A percentile compares a stretch with the other conserved stretches of the same genome.
These are phyloP conservation scores for Suillus occidentalis DNA, from an alignment of 768 basidiomycete species.

Conservation along the genomic window DNA sequence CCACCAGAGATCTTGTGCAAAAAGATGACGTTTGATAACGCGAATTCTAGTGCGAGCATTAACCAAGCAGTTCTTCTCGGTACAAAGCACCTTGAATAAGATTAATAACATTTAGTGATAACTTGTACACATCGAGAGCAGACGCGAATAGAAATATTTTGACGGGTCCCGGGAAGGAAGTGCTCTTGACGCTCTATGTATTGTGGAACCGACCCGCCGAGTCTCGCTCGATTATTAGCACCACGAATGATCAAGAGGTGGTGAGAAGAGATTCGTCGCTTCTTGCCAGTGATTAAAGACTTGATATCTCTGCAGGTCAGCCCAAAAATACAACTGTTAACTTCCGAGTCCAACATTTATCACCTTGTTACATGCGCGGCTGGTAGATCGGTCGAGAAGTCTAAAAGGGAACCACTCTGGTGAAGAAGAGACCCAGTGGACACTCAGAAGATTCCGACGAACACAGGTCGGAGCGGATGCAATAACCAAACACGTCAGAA, in stretches of 20 bases:
- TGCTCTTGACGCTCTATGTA: not conserved
- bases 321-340: not conserved
- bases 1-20: not conserved
- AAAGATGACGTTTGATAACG: not conserved
- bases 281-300: not conserved
- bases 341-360: not conserved
- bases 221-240: not conserved
- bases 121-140: not conserved
- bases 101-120: not conserved
- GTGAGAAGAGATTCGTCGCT: not conserved
- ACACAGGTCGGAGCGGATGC: conserved; percentile 1
- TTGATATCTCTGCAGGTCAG: not conserved
- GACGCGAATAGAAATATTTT: not conserved
- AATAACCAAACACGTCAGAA: conserved; percentile 23
- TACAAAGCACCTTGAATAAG: not conserved
- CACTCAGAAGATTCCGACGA: not conserved
- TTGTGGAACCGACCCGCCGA: not conserved
- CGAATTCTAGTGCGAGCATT: not conserved
- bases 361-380: not conserved
- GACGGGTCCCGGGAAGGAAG: not conserved
- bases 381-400: not conserved
- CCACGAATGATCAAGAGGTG: not conserved
- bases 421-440: not conserved
- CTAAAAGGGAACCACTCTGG: not conserved
- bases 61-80: not conserved